Percentiles rank a stretch among this genome's conserved stretches.
These are phyloP conservation scores for Barnettozyma siamensis DNA, from an alignment of 805 yeast species.

Conservation along the genomic window DNA sequence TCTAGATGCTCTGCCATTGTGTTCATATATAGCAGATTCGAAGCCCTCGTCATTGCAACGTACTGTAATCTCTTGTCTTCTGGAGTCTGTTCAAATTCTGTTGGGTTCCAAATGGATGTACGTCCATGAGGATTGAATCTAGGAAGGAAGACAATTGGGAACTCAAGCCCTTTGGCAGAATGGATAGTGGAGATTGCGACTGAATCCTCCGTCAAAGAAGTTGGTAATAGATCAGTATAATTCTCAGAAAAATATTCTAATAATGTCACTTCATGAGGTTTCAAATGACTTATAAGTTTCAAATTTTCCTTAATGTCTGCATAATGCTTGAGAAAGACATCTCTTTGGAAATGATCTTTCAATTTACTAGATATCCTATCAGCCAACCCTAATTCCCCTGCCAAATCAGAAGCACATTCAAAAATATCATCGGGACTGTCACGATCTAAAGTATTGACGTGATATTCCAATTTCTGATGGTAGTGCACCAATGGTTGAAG, in stretches of 20 bases:
- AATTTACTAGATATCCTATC: conserved; percentile 10
- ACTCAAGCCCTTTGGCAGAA: conserved; percentile 69
- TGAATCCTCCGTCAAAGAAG: conserved; percentile 24
- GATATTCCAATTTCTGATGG: conserved; percentile 17
- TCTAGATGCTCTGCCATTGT: background rate
- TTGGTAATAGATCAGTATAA: conserved; percentile 27
- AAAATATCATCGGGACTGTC: conserved; percentile 13
- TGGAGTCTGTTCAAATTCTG: background rate
- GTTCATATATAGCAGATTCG: conserved; percentile 26
- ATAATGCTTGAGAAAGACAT: conserved; percentile 25
- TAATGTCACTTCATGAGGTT: conserved; percentile 22
- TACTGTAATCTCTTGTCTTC: conserved; percentile 43
- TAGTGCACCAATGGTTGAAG: conserved; percentile 27
- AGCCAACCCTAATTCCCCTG: conserved; percentile 13
- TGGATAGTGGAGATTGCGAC: conserved; percentile 65
- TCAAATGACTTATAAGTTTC: conserved; percentile 22
- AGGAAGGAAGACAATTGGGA: conserved; percentile 56
- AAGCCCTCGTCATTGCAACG: conserved; percentile 66
- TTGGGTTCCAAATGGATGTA: conserved; percentile 1
- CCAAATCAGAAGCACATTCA: conserved; percentile 10
- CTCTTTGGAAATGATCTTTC: conserved; percentile 23
- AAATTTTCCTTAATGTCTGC: conserved; percentile 33
- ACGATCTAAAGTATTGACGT: conserved; percentile 14
- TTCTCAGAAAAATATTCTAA: conserved; percentile 30
- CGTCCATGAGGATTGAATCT: conserved; percentile 8